phyloP scores from a whole-genome alignment of 2,329 filamentous ascomycete species.

The Epichloe glyceriae region DNA sequence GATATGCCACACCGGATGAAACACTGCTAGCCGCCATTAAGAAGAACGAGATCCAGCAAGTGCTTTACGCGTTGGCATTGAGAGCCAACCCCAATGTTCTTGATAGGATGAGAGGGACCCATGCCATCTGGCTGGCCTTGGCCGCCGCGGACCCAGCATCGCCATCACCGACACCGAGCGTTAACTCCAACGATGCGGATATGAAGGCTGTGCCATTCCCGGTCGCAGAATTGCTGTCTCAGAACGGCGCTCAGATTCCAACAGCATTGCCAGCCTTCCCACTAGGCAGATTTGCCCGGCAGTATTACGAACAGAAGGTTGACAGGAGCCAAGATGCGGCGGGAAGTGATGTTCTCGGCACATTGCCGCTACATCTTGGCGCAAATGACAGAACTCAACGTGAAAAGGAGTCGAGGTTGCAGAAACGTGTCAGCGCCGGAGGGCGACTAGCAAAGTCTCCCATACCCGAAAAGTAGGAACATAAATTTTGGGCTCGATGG shows the following conservation, averaged over 20 bases:
- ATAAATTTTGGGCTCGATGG: constrained; percentile 26
- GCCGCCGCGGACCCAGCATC: constrained; percentile 84
- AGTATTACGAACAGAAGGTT: constrained; percentile 73
- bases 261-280: constrained; percentile 64
- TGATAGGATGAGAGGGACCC: constrained; percentile 78
- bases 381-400: constrained; percentile 38
- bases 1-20: constrained; percentile 71
- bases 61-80: constrained; percentile 80
- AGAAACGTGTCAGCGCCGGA: constrained; percentile 69
- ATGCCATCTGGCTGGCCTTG: constrained; percentile 79
- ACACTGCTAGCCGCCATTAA: constrained; percentile 86
- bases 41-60: constrained; percentile 87
- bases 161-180: constrained; percentile 40
- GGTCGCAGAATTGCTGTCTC: constrained; percentile 78
- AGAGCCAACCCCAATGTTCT: constrained; percentile 75
- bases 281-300: constrained; percentile 63
- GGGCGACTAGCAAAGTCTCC: constrained; percentile 55
- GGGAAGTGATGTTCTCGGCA: constrained; percentile 42
- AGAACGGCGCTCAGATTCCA: constrained; percentile 88
- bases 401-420: constrained; percentile 55
- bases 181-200: constrained; percentile 29
- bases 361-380: constrained; percentile 38
- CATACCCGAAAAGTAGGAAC: constrained; percentile 47
- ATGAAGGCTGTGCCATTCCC: constrained; percentile 60
- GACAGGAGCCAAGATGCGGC: constrained; percentile 32